These are phyloP conservation scores for Cryptosporidium sp. DNA, from an alignment of 169 alveolate genomes.

Conservation along the genomic window DNA sequence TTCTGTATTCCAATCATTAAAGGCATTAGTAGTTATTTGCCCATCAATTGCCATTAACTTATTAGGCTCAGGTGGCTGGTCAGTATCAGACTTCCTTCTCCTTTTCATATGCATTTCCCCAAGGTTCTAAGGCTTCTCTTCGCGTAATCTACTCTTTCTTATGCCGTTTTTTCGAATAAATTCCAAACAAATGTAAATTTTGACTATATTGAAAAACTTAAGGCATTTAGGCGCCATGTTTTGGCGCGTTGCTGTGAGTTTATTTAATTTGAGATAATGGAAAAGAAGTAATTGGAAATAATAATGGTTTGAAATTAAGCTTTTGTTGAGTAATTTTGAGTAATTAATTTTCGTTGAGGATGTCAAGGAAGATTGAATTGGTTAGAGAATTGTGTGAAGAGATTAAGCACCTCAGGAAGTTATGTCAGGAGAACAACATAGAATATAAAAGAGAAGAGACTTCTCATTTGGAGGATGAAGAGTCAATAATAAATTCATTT, in stretches of 20 bases:
- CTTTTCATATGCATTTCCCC: constrained; percentile 10
- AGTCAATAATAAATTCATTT: constrained; percentile 56
- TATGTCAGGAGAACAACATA: constrained; percentile 49
- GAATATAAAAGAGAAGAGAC: constrained; percentile 40
- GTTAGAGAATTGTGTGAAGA: constrained; percentile 39
- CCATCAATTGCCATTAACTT: neutral
- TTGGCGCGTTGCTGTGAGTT: constrained; percentile 33
- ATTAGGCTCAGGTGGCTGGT: neutral
- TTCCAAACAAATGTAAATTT: neutral
- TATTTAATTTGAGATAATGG: neutral
- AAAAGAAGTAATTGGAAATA: neutral
- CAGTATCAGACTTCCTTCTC: constrained; percentile 16
- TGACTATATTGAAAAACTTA: neutral
- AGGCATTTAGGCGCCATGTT: neutral
- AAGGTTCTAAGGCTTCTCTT: neutral
- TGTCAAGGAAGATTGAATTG: constrained; percentile 44
- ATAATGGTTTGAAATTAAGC: neutral
- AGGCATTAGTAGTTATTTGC: neutral
- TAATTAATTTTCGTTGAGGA: neutral
- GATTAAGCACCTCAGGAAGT: constrained; percentile 35
- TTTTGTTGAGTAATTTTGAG: neutral
- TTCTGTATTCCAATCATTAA: constrained; percentile 69
- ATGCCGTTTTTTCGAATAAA: neutral
- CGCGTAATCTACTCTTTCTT: neutral
- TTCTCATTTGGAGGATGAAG: constrained; percentile 52